A percentile compares a stretch with the other conserved stretches of the same genome.
Evolutionary conservation across 352 stramenopile genomes (phyloP).

Genomic region (Phytophthora idaei): DNA sequence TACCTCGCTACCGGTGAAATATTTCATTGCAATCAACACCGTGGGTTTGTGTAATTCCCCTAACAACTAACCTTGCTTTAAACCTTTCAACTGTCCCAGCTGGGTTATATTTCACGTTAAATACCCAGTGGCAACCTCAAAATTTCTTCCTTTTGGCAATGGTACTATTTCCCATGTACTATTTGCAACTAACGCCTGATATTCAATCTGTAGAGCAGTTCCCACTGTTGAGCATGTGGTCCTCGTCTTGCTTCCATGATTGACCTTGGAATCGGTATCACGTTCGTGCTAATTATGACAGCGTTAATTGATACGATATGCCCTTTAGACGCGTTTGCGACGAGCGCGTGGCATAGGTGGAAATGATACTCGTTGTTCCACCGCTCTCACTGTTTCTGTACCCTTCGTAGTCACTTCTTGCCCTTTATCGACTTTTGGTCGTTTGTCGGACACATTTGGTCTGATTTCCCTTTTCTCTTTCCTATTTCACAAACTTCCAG

Average conservation of each 20-base stretch:
- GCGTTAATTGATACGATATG: not conserved
- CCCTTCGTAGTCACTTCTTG: not conserved
- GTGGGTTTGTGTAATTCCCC: slow-evolving; percentile 5
- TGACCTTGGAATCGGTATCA: not conserved
- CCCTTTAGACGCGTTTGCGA: not conserved
- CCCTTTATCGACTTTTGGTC: not conserved
- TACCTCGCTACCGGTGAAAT: slow-evolving; percentile 1
- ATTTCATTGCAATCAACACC: slow-evolving; percentile 5
- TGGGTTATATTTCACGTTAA: not conserved
- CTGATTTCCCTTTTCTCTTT: not conserved
- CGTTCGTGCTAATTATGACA: not conserved
- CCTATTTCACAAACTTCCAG: not conserved
- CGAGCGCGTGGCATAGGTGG: not conserved
- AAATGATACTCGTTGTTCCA: not conserved
- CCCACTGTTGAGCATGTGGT: slow-evolving; percentile 1
- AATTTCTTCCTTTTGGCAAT: not conserved
- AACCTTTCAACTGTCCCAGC: not conserved
- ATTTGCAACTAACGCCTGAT: not conserved
- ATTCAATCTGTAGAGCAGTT: not conserved
- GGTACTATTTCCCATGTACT: not conserved
- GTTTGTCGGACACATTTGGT: not conserved
- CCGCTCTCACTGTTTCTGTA: not conserved
- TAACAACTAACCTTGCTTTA: slow-evolving; percentile 3
- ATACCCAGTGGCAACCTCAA: not conserved
- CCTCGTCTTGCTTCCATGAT: not conserved